These are phyloP conservation scores for Ustilago cynodontis DNA, from an alignment of 1,284 basidiomycete genomes.

Conservation along the genomic window DNA sequence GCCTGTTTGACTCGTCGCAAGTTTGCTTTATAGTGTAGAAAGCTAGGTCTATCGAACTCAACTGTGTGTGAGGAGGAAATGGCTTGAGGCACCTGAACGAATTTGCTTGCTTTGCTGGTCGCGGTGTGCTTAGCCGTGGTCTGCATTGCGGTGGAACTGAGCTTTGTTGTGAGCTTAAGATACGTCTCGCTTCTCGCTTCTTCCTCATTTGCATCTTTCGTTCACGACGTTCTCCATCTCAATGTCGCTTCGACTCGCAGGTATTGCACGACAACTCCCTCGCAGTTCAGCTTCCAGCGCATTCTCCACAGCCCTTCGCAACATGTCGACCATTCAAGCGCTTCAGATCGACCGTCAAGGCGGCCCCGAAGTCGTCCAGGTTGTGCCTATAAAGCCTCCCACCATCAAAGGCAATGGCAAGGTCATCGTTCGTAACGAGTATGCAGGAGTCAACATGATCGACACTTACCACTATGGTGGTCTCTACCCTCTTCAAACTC, in stretches of 20 bases:
- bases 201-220: background rate
- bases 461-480: slow-evolving; percentile 76
- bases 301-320: slow-evolving; percentile 51
- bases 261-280: slow-evolving; percentile 14
- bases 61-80: background rate
- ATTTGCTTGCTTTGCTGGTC: background rate
- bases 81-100: no score
- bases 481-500: slow-evolving; percentile 75
- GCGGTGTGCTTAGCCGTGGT: no score
- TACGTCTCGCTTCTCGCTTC: background rate
- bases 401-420: slow-evolving; percentile 75
- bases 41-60: background rate
- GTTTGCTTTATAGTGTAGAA: no score
- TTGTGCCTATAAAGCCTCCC: slow-evolving; percentile 77
- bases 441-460: slow-evolving; percentile 73
- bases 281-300: background rate
- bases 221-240: background rate
- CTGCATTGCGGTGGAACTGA: background rate
- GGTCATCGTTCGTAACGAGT: slow-evolving; percentile 81
- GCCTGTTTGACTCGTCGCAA: no score
- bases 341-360: slow-evolving; percentile 75
- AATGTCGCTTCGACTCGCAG: slow-evolving; percentile 21
- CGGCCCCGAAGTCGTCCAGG: slow-evolving; percentile 82
- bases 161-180: background rate
- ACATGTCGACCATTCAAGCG: slow-evolving; percentile 72